phyloP scores from a whole-genome alignment of 2,329 filamentous ascomycete species.

The Xylariomycetidae sp. region DNA sequence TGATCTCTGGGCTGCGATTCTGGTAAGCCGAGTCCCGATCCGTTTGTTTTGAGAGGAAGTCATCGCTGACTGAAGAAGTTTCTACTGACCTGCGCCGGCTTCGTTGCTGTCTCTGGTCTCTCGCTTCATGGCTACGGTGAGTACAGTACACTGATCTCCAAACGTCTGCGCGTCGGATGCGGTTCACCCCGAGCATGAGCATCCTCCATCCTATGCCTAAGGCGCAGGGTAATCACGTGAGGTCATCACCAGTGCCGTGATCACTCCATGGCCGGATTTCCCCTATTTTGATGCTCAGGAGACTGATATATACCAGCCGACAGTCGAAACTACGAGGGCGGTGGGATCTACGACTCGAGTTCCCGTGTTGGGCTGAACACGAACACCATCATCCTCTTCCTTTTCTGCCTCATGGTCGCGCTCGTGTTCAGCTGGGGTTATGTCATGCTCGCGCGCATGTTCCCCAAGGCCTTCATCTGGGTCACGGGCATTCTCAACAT shows the following conservation, averaged over 20 bases:
- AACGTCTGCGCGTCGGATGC: no score
- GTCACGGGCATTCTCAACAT: slow-evolving; percentile 86
- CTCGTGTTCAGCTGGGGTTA: slow-evolving; percentile 72
- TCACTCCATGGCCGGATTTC: no score
- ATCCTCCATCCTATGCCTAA: no score
- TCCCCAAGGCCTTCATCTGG: slow-evolving; percentile 91
- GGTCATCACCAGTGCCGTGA: no score
- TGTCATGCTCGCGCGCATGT: slow-evolving; percentile 66
- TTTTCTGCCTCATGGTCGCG: slow-evolving; percentile 68
- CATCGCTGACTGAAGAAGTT: slow-evolving; percentile 41
- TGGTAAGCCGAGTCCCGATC: slow-evolving; percentile 44
- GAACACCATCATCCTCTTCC: slow-evolving; percentile 82
- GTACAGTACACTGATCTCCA: no score
- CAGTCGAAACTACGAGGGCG: slow-evolving; percentile 57
- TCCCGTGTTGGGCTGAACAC: slow-evolving; percentile 67
- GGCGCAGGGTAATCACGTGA: no score
- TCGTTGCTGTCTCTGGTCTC: slow-evolving; percentile 68
- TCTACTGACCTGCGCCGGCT: slow-evolving; percentile 65
- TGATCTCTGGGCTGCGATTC: slow-evolving; percentile 79
- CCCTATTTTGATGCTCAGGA: neutral
- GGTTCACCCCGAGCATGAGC: no score
- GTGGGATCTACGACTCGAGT: slow-evolving; percentile 64
- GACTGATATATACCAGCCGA: slow-evolving; percentile 33
- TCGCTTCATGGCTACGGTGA: slow-evolving; percentile 67
- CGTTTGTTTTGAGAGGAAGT: neutral